These are phyloP conservation scores for Ceratobasidium sp. DNA, from an alignment of 1,284 basidiomycete genomes.

Conservation along the genomic window DNA sequence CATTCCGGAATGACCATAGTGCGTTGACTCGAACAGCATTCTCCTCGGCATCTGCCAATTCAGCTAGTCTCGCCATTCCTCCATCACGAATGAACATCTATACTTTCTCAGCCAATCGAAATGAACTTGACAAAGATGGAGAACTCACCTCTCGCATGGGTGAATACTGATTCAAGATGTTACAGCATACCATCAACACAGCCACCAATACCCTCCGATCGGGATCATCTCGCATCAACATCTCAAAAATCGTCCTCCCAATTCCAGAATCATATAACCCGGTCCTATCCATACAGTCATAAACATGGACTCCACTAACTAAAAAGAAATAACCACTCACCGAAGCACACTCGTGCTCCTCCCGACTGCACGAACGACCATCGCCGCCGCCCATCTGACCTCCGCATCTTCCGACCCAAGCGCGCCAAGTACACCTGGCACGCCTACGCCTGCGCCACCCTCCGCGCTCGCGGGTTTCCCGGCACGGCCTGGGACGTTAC, in stretches of 20 bases:
- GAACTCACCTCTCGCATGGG: constrained; percentile 39
- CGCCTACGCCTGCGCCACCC: background rate
- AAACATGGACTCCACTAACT: background rate
- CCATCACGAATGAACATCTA: constrained; percentile 44
- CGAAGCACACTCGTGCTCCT: constrained; percentile 36
- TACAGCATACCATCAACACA: constrained; percentile 31
- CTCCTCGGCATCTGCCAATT: constrained; percentile 30
- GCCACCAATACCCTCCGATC: constrained; percentile 34
- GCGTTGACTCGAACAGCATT: constrained; percentile 17
- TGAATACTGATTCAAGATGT: constrained; percentile 37
- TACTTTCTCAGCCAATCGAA: no score
- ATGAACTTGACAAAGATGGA: no score
- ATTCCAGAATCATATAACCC: constrained; percentile 42
- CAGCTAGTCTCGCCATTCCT: constrained; percentile 11
- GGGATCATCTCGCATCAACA: constrained; percentile 32
- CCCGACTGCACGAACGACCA: constrained; percentile 30
- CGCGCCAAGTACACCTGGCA: constrained; percentile 31
- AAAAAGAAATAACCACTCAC: background rate
- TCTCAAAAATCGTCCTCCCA: constrained; percentile 34
- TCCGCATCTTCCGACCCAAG: constrained; percentile 21
- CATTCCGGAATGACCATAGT: constrained; percentile 37
- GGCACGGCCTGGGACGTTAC: background rate
- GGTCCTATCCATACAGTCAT: background rate
- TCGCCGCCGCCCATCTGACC: constrained; percentile 28
- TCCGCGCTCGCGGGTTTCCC: background rate